These are phyloP conservation scores for Berberis thunbergii DNA, from an alignment of 164 flowering plant species.

Conservation along the genomic window DNA sequence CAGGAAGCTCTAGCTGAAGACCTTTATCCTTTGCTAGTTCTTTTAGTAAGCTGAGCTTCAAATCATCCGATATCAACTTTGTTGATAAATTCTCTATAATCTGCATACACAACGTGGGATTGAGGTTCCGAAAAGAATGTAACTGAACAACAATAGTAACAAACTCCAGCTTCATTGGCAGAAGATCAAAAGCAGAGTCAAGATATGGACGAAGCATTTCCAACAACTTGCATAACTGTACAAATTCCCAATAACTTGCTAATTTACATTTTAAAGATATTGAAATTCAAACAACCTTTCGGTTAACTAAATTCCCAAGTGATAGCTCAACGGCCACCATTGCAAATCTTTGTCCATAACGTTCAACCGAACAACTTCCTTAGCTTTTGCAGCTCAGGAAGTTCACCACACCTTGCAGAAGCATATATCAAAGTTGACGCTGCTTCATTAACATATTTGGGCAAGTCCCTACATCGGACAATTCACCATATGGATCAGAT, in stretches of 20 bases:
- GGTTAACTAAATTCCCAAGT: conserved; percentile 68
- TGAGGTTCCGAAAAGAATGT: not conserved
- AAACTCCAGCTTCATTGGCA: not conserved
- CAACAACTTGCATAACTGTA: too few relatives aligned
- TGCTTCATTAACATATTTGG: conserved; percentile 77
- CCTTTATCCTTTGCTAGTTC: conserved; percentile 42
- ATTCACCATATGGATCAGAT: not conserved
- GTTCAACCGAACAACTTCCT: conserved; percentile 56
- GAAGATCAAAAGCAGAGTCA: not conserved
- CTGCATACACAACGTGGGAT: conserved; percentile 3
- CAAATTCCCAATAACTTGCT: conserved; percentile 31
- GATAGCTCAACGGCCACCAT: conserved; percentile 39
- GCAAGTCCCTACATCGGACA: conserved; percentile 48
- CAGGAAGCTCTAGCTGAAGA: conserved; percentile 22
- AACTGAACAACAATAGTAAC: not conserved
- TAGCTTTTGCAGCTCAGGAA: conserved; percentile 64
- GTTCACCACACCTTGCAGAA: conserved; percentile 72
- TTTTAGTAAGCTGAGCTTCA: conserved; percentile 42
- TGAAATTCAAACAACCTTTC: not conserved
- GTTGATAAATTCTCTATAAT: conserved; percentile 31
- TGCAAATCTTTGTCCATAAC: conserved; percentile 58
- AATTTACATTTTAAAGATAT: not conserved
- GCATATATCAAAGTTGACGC: conserved; percentile 75
- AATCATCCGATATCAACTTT: conserved; percentile 37
- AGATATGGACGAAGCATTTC: not conserved